A percentile compares a stretch with the other conserved stretches of the same genome.
Conservation (phyloP, 305 asterid genomes). For the Solanum chacoense region DNA sequence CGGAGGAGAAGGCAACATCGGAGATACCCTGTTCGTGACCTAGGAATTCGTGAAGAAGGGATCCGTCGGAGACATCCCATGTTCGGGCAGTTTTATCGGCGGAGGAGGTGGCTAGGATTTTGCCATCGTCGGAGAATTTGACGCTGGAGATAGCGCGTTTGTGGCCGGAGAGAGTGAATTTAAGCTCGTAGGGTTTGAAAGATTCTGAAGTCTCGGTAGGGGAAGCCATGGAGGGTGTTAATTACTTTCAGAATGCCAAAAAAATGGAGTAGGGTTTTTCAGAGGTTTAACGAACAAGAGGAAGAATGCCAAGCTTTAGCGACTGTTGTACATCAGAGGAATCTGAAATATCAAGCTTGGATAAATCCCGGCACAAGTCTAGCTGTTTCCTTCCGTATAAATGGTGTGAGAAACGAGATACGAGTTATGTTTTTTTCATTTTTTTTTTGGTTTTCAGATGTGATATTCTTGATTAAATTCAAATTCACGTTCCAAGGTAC, state of each 20-base stretch:
- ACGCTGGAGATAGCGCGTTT: constrained; percentile 64
- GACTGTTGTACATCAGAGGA: neutral
- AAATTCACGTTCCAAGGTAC: neutral
- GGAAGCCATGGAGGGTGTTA: constrained; percentile 17
- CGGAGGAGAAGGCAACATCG: constrained; percentile 73
- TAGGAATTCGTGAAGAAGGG: constrained; percentile 40
- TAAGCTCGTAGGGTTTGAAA: constrained; percentile 67
- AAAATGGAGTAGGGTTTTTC: neutral
- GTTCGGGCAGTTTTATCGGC: constrained; percentile 84
- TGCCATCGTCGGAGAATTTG: constrained; percentile 82
- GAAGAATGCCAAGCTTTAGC: neutral
- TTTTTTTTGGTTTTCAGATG: too few species aligned
- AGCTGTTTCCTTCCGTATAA: neutral
- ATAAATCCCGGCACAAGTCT: neutral
- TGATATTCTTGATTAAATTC: too few species aligned
- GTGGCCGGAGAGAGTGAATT: constrained; percentile 65
- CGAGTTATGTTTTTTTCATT: neutral
- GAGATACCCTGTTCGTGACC: constrained; percentile 87
- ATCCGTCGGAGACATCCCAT: constrained; percentile 33
- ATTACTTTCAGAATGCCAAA: neutral
- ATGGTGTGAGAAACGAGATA: neutral
- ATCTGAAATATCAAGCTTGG: neutral
- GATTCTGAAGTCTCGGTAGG: constrained; percentile 28
- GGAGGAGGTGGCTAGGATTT: constrained; percentile 61
- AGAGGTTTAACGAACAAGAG: neutral